Base-by-base conservation (phyloP, 176 grass and related monocot species). In the Carex cristatella region DNA sequence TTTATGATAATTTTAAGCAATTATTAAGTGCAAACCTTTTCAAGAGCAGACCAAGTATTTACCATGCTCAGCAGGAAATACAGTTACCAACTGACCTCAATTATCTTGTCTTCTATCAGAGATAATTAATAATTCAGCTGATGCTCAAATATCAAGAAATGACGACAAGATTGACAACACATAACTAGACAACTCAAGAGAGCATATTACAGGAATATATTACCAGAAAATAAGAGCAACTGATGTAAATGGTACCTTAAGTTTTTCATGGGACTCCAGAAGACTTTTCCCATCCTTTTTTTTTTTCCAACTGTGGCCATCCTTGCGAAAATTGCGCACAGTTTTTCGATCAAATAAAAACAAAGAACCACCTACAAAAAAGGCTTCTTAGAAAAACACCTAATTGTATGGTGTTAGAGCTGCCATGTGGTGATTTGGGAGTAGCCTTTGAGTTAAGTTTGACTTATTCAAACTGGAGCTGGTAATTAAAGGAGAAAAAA, bases 301-400 rank as follows among this genome's bases (percentile, higher is more conserved):
- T n/a, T 94, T 94, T 78, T 87, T 91, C 92, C 92, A 94, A 18
- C 83, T 91, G 48, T 94, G 92, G 42, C 92, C 92, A 87, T 94
- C 92, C 79, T 87, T 94, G 81, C 92, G 90, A 64, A 94, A 94
- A 85, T 94, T 91, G 32, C 92, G 90, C 79, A 94, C 72, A 73
- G 88, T 80, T 85, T 94, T 94, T 27, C 92, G 92, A 57, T 94
- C 85, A 86, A 91, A 94, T n/a, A 94, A 81, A 71, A 91, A 94
- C 68, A 94, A 83, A 58, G 92, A 89, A 35, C 92, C 92, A 83
- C 92, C 92, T 94, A 78, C 65, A 51, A 51, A 27, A 51, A 27
- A 32, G 5, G 28, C 51, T 56, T 78, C 48, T 78, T 57, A 78
- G 12, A 32, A 1, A 57, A 2, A 35, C 23, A 23, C 23, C 23